Evolutionary conservation across 495 filamentous ascomycete species (phyloP).

Genomic region (Trichoderma asperelloides): DNA sequence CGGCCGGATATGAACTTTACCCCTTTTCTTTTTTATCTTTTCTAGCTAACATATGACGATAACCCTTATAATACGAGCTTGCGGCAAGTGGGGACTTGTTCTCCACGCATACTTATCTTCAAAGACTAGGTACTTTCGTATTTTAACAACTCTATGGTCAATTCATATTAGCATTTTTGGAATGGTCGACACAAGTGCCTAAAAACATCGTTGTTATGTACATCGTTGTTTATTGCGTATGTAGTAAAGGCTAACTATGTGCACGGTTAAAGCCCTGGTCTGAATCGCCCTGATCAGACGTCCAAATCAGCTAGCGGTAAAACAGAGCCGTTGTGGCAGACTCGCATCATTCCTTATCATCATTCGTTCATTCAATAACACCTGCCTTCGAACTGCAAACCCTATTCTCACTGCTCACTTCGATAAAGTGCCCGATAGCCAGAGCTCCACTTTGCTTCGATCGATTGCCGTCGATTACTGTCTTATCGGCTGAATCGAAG

Average conservation of each 20-base stretch:
- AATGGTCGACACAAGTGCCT: not conserved
- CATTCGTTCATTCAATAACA: too few species aligned
- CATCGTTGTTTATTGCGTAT: conserved; percentile 5
- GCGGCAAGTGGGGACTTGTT: too few species aligned
- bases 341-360: not conserved
- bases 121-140: not conserved
- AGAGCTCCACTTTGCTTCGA: too few species aligned
- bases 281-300: not conserved
- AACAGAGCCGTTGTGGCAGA: not conserved
- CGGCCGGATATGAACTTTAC: too few species aligned
- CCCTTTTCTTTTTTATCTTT: too few species aligned
- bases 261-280: not conserved
- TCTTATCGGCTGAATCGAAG: too few species aligned
- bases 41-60: too few species aligned
- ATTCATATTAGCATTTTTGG: not conserved
- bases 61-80: too few species aligned
- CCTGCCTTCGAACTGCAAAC: too few species aligned
- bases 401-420: too few species aligned
- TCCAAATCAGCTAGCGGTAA: not conserved
- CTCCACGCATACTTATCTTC: not conserved
- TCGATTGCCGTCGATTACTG: too few species aligned
- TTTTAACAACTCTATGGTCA: not conserved
- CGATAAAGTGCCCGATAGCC: too few species aligned
- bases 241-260: not conserved
- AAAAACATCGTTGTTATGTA: not conserved